Percentiles rank a stretch among this genome's conserved stretches.
Conservation (phyloP, 441 rosid species). For the Erysimum cheiri region DNA sequence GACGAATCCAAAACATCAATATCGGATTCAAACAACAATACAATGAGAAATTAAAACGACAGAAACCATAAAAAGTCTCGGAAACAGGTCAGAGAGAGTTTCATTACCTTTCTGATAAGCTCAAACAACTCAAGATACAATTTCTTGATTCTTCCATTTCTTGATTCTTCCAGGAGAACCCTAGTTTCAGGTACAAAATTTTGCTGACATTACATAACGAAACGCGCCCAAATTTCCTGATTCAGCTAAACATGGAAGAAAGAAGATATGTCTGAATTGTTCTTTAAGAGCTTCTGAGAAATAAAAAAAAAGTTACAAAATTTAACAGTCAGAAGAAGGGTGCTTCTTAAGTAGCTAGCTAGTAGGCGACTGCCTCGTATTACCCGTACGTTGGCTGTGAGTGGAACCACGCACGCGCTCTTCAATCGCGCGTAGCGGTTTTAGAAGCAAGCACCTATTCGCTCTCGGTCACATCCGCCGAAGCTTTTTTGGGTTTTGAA, state of each 20-base stretch:
- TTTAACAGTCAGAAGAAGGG: conserved; percentile 20
- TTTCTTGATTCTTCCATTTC: not conserved
- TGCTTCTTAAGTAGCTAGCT: too few species aligned
- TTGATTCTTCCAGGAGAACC: too few species aligned
- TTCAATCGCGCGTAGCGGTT: conserved; percentile 14
- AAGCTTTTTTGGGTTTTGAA: not conserved
- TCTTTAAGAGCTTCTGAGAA: not conserved
- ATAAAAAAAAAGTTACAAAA: not conserved
- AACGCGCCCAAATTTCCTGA: not conserved
- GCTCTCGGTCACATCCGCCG: conserved; percentile 24
- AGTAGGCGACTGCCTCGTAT: too few species aligned
- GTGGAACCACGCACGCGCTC: conserved; percentile 6
- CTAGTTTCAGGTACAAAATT: not conserved
- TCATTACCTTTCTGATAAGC: conserved; percentile 6
- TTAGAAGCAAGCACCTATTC: conserved; percentile 29
- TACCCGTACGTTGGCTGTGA: conserved; percentile 8
- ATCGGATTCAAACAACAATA: too few species aligned
- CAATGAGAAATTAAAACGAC: too few species aligned
- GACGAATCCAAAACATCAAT: too few species aligned
- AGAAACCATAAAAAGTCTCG: too few species aligned
- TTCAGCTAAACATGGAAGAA: conserved; percentile 1
- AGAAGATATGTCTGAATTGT: not conserved
- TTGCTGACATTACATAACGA: not conserved
- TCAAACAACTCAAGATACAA: not conserved
- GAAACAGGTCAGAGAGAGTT: not conserved